Conservation (phyloP, 78 protist species). For the Dictyostelium capitatum region DNA sequence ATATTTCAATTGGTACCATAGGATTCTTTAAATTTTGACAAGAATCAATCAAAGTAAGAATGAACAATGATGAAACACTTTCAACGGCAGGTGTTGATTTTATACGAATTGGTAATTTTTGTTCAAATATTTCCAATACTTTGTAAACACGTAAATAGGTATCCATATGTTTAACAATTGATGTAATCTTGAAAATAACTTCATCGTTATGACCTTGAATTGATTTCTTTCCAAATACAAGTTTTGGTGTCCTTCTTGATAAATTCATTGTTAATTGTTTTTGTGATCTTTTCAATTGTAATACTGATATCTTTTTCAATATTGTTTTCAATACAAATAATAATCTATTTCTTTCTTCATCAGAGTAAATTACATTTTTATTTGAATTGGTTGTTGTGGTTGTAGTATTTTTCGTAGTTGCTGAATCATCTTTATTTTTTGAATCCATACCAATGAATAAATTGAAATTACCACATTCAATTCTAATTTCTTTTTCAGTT, state of each 20-base stretch:
- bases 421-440: background rate
- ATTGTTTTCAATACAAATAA: constrained; percentile 46
- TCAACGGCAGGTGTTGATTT: constrained; percentile 44
- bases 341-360: constrained; percentile 45
- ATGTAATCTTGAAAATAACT: constrained; percentile 19
- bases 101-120: constrained; percentile 20
- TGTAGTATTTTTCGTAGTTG: background rate
- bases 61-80: constrained; percentile 4
- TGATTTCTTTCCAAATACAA: constrained; percentile 44
- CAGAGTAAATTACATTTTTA: background rate
- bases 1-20: constrained; percentile 58
- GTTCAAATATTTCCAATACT: constrained; percentile 43
- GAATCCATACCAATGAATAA: constrained; percentile 68
- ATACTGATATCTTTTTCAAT: constrained; percentile 31
- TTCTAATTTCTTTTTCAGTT: constrained; percentile 74
- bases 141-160: constrained; percentile 27
- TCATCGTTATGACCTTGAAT: background rate
- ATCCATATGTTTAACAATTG: constrained; percentile 66
- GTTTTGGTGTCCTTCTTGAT: constrained; percentile 32
- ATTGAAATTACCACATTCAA: constrained; percentile 71
- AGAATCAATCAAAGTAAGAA: constrained; percentile 38
- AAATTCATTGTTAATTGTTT: constrained; percentile 49
- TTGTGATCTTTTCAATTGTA: constrained; percentile 68
- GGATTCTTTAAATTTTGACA: constrained; percentile 13
- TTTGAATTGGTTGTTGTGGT: background rate